Base-by-base conservation (phyloP, 306 rosid genomes). In the Medicago ruthenica region DNA sequence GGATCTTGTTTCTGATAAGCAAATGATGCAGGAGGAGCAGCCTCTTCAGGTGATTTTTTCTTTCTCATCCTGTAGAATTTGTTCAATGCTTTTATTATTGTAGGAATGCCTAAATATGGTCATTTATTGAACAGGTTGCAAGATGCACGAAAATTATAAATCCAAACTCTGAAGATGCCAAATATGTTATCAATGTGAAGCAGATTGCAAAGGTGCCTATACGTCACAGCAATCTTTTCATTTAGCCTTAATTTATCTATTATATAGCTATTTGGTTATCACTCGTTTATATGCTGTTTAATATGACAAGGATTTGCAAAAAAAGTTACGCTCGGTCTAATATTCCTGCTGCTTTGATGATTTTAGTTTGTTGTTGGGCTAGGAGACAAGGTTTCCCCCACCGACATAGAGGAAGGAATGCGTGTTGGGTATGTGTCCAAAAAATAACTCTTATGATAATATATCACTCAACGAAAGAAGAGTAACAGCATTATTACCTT, bases 21-120 rank as follows among this genome's bases (percentile, higher is more conserved):
- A 96, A 62, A 92, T 96, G 99, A 96, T 96, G 99, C 99, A 96
- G 84, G 99, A 96, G 84, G 99, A 96, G 90, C 98, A 96, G 80
- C 99, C 99, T 59, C 98, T 96, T 79, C 99, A 96, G 96, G 99
- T 90, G 41, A 27, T 51, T 21, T 18, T 70, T 76, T 64, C 20
- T 5, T 66, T 34, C 8, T 37, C 7, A 31, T 16, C 39, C 41
- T 31, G 20, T 69, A 22, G 11, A 67, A 5, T 75, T 65, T 60
- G 48, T 80, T 70, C 15, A 4, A 48, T 9, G 16, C 64, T 71
- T 67, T 53, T 8, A 14, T 18, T 68, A 27, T 57, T 40, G 63
- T 48, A 11, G 55, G 41, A 77, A 63, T 14, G 65, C 70, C 76
- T 86, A 63, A 74, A 21, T 50, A 42, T 71, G 44, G 9, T 40